Base-by-base conservation (phyloP, 2,329 filamentous ascomycete species). In the Alternaria longipes region DNA sequence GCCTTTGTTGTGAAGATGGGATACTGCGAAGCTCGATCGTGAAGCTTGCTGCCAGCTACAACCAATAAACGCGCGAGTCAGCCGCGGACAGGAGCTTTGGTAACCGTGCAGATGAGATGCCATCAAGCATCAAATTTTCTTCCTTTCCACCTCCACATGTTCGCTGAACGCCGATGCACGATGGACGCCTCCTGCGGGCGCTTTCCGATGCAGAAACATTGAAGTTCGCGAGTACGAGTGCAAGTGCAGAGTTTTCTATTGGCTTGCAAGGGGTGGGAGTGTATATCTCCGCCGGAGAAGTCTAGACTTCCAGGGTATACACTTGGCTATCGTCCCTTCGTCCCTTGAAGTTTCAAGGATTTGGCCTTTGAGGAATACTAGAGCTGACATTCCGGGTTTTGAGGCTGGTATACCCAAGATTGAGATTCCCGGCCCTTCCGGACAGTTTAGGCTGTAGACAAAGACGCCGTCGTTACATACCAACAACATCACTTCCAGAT, bases 121-220 rank as follows among this genome's bases (percentile, higher is more conserved):
- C 56, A 58, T 57, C 40, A 56, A 66, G 54, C 56, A 58, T 59
- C 49, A 60, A 66, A 64, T 68, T 69, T 67, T 60, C 55, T 56
- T 60, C 56, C 52, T 60, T 34, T 16, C 30, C 32, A 44, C 42
- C 59, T 63, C 63, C 62, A 63, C 69, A 57, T 38, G 62, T 69
- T 70, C 68, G 68, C 68, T 69, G 40, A 16, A 70, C 68, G 66
- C 68, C 67, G 54, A 42, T 65, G 50, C 54, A 63, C 62, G 56
- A 60, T 54, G 49, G 30, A 24, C 47, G 26, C 12, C 41, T 34
- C 8, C 38, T 57, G 57, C 60, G 46, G 60, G 24, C 26, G 28
- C 18, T 28, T 60, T 60, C 59, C 44, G 58, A 57, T 52, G 32
- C 50, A 41, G 62, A 8, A 12, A 30, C 26, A 14, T 36, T 11